These are phyloP conservation scores for Beauveria asiatica DNA, from an alignment of 2,329 filamentous ascomycete species.

Conservation along the genomic window DNA sequence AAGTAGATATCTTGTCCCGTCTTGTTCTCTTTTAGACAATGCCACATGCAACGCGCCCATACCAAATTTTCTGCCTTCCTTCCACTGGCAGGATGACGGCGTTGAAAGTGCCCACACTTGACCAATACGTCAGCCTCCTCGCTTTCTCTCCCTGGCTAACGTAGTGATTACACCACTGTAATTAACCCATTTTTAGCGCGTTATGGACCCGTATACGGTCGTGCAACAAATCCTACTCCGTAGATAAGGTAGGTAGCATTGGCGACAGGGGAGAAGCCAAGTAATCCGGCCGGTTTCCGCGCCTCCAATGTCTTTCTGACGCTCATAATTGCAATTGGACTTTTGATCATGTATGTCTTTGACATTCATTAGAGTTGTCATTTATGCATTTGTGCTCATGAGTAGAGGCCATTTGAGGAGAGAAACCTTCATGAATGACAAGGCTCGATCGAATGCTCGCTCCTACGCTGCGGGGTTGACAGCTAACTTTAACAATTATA, in stretches of 20 bases:
- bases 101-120: too few relatives aligned
- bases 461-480: neutral
- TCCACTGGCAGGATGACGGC: too few relatives aligned
- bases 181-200: too few relatives aligned
- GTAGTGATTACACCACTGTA: too few relatives aligned
- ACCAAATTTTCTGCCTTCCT: too few relatives aligned
- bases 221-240: neutral
- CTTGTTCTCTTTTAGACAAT: too few relatives aligned
- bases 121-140: too few relatives aligned
- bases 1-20: too few relatives aligned
- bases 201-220: neutral
- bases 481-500: neutral
- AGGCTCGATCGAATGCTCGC: neutral
- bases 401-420: too few relatives aligned
- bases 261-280: slow-evolving; percentile 2
- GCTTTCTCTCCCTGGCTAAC: too few relatives aligned
- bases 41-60: too few relatives aligned
- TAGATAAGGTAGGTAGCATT: neutral
- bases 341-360: neutral
- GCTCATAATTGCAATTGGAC: slow-evolving; percentile 3
- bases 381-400: neutral
- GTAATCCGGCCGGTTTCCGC: slow-evolving; percentile 9
- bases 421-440: neutral
- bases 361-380: neutral
- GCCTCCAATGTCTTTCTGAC: slow-evolving; percentile 2